Conservation (phyloP, 768 basidiomycete species). For the Phlegmacium glaucopus region DNA sequence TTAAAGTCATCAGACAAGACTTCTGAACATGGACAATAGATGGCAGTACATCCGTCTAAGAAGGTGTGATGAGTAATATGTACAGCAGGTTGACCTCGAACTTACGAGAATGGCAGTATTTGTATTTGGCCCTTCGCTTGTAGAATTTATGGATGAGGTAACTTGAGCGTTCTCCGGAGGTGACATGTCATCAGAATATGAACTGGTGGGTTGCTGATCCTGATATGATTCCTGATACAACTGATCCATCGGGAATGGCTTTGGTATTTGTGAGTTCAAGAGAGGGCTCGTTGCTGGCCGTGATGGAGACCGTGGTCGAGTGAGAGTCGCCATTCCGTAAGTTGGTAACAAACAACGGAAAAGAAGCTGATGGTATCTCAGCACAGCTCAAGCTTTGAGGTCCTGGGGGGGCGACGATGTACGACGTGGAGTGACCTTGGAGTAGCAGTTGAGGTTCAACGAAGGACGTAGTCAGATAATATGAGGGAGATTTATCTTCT, state of each 20-base stretch:
- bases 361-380: no score
- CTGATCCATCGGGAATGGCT: conserved; percentile 38
- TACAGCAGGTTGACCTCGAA: background rate
- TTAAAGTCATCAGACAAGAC: conserved; percentile 72
- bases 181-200: no score
- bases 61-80: conserved; percentile 3
- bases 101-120: conserved; percentile 19
- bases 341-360: background rate
- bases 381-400: no score
- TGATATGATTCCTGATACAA: conserved; percentile 17
- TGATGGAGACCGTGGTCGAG: conserved; percentile 28
- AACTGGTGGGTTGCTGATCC: background rate
- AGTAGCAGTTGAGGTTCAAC: no score
- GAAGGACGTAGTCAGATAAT: no score
- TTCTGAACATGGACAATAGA: conserved; percentile 73
- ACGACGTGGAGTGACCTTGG: no score
- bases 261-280: conserved; percentile 30
- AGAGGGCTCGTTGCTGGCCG: conserved; percentile 18
- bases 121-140: conserved; percentile 6
- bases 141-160: background rate
- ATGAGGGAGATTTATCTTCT: no score
- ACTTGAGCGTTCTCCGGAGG: no score
- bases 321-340: conserved; percentile 36
- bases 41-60: conserved; percentile 59
- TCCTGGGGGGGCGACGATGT: no score